Conservation (phyloP, 495 filamentous ascomycete species). For the Entonaema liquescens region DNA sequence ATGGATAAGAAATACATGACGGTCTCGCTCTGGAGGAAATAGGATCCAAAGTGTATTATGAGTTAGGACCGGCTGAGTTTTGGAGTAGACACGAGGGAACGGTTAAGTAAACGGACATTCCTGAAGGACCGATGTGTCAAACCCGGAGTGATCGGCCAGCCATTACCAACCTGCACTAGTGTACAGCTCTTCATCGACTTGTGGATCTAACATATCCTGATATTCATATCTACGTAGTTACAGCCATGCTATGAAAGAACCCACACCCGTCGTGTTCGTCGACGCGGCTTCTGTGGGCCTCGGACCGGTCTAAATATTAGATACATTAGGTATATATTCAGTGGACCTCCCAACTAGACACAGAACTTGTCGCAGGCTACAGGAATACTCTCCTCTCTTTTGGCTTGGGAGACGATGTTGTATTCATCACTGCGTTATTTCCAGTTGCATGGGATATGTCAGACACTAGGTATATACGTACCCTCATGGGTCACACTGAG, state of each 20-base stretch:
- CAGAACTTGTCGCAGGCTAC: constrained; percentile 2
- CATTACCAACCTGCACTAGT: neutral
- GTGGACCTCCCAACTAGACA: constrained; percentile 13
- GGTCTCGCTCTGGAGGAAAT: constrained; percentile 4
- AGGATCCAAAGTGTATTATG: neutral
- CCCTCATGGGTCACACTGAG: constrained; percentile 4
- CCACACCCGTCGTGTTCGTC: constrained; percentile 1
- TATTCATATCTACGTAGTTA: neutral
- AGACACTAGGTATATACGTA: constrained; percentile 18
- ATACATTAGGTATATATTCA: constrained; percentile 1
- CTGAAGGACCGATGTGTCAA: constrained; percentile 13
- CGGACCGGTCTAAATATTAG: neutral
- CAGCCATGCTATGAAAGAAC: neutral
- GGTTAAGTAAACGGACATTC: constrained; percentile 14
- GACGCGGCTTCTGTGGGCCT: constrained; percentile 10
- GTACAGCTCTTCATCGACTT: constrained; percentile 10
- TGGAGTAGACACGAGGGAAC: constrained; percentile 15
- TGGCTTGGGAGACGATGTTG: neutral
- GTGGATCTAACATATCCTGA: constrained; percentile 21
- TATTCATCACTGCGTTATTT: neutral
- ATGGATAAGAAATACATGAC: constrained; percentile 22
- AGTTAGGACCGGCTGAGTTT: neutral
- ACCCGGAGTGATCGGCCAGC: constrained; percentile 18
- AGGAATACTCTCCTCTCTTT: neutral
- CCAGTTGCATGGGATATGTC: neutral